Percentiles rank a stretch among this genome's conserved stretches.
These are phyloP conservation scores for Purpureocillium takamizusanense DNA, from an alignment of 2,329 filamentous ascomycete species.

Conservation along the genomic window DNA sequence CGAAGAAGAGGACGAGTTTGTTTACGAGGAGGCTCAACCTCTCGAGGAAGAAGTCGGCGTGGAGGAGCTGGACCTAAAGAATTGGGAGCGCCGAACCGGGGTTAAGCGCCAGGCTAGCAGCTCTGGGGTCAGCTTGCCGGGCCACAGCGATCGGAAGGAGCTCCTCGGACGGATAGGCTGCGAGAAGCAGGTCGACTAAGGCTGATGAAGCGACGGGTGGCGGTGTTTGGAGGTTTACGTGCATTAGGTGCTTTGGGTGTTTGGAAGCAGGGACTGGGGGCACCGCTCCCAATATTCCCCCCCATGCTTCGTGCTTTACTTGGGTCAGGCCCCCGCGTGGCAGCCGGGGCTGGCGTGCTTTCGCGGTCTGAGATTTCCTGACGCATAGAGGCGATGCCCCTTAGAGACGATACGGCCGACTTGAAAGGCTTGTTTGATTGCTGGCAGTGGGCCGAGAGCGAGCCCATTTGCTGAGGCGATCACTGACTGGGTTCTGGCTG, in stretches of 20 bases:
- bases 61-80: conserved; percentile 58
- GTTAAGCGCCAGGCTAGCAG: conserved; percentile 44
- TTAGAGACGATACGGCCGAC: no score
- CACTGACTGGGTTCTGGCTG: no score
- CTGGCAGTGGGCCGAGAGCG: no score
- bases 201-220: background rate
- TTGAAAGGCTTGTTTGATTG: no score
- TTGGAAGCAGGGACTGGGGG: background rate
- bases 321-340: no score
- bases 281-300: no score
- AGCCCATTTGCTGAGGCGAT: no score
- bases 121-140: conserved; percentile 56
- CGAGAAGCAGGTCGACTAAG: conserved; percentile 58
- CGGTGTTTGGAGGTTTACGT: conserved; percentile 2
- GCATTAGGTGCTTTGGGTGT: conserved; percentile 1
- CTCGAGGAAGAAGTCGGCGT: conserved; percentile 70
- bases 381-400: no score
- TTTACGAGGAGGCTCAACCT: conserved; percentile 45
- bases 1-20: conserved; percentile 49
- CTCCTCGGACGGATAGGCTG: conserved; percentile 75
- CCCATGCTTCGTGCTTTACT: no score
- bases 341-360: no score
- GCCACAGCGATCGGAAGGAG: conserved; percentile 71
- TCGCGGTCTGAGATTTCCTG: no score
- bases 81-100: conserved; percentile 49